Percentiles rank a stretch among this genome's conserved stretches.
phyloP scores from a whole-genome alignment of 139 green algal species.

The Trebouxia sp. region DNA sequence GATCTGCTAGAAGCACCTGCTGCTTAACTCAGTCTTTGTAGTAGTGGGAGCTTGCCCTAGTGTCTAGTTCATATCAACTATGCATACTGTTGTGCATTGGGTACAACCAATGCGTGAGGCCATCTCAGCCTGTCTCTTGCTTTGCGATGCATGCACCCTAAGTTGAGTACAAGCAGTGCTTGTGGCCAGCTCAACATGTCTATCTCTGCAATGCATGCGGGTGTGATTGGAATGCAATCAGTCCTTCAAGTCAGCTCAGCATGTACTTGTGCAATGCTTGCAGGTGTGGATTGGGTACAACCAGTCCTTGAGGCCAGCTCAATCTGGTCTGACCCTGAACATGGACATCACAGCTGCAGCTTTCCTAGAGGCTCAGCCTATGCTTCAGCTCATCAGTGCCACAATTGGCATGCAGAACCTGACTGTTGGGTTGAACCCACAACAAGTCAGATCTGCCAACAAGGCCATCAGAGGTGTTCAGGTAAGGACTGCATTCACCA shows the following conservation, averaged over 20 bases:
- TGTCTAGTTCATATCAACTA: too few relatives aligned
- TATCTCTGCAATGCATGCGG: too few relatives aligned
- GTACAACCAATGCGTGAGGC: too few relatives aligned
- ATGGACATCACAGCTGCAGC: constrained; percentile 60
- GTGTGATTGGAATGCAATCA: too few relatives aligned
- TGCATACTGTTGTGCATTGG: too few relatives aligned
- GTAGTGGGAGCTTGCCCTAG: too few relatives aligned
- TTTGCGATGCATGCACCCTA: too few relatives aligned
- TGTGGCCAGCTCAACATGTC: too few relatives aligned
- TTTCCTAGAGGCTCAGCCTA: constrained; percentile 47
- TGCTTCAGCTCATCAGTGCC: constrained; percentile 33
- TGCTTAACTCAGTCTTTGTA: too few relatives aligned
- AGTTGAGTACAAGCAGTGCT: too few relatives aligned
- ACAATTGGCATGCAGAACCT: constrained; percentile 25
- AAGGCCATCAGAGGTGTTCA: constrained; percentile 35
- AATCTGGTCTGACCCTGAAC: constrained; percentile 61
- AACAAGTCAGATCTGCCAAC: constrained; percentile 16
- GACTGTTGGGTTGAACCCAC: not conserved
- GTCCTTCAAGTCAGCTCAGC: not conserved
- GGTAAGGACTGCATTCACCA: constrained; percentile 5
- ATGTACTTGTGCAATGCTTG: not conserved
- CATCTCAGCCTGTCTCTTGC: too few relatives aligned
- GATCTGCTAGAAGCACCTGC: too few relatives aligned
- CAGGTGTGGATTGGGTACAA: constrained; percentile 67
- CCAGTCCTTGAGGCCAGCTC: constrained; percentile 44